Evolutionary conservation across 2,329 filamentous ascomycete species (phyloP).

Genomic region (Fusarium citri): DNA sequence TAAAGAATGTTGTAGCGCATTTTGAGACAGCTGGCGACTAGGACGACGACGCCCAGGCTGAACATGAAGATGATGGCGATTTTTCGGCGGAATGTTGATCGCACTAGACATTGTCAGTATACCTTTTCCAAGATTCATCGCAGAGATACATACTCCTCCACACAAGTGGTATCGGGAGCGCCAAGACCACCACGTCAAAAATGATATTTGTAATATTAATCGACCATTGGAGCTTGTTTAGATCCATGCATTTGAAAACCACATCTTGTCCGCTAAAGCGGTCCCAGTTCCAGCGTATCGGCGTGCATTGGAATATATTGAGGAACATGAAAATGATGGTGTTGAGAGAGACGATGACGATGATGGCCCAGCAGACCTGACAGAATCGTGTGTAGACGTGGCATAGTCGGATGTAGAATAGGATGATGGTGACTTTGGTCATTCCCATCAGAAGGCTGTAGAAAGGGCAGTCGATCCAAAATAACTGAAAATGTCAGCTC

Average conservation of each 20-base stretch:
- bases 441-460: constrained; percentile 11
- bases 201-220: constrained; percentile 19
- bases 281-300: constrained; percentile 20
- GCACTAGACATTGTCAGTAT: neutral
- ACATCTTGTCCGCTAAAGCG: neutral
- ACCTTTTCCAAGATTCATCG: fast-evolving
- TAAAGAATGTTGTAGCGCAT: constrained; percentile 26
- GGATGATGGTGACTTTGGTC: constrained; percentile 11
- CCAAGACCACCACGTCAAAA: neutral
- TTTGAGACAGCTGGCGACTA: constrained; percentile 19
- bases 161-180: constrained; percentile 15
- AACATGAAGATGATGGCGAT: constrained; percentile 19
- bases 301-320: constrained; percentile 9
- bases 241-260: constrained; percentile 11
- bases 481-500: neutral
- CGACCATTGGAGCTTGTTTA: constrained; percentile 12
- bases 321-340: neutral
- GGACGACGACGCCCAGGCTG: constrained; percentile 10
- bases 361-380: constrained; percentile 3
- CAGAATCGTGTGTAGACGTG: constrained; percentile 14
- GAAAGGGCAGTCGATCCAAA: constrained; percentile 16
- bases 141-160: constrained; percentile 9
- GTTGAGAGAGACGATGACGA: neutral
- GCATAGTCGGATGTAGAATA: constrained; percentile 15
- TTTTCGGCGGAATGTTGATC: constrained; percentile 18